Percentiles rank a stretch among this genome's conserved stretches.
These are phyloP conservation scores for Cryptococcus depauperatus DNA, from an alignment of 1,284 basidiomycete genomes.

Conservation along the genomic window DNA sequence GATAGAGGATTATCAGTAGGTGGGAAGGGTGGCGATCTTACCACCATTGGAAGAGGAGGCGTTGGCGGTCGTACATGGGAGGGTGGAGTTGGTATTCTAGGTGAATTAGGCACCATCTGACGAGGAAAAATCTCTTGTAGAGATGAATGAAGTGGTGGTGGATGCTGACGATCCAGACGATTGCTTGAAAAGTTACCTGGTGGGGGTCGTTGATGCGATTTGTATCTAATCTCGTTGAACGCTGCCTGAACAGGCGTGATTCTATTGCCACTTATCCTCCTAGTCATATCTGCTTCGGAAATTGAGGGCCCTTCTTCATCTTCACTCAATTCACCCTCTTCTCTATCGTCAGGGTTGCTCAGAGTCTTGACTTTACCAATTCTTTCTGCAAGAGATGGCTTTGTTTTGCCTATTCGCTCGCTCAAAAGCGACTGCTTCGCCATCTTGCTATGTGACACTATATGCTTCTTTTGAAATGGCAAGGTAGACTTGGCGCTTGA, in stretches of 20 bases:
- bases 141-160: not conserved
- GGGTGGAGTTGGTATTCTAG: not conserved
- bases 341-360: conserved; percentile 12
- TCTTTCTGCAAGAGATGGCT: not conserved
- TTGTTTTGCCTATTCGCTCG: not conserved
- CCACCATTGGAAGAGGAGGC: not conserved
- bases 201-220: not conserved
- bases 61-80: not conserved
- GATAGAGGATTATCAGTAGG: not conserved
- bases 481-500: too few relatives aligned
- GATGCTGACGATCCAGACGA: not conserved
- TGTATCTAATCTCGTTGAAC: not conserved
- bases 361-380: not conserved
- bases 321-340: conserved; percentile 31
- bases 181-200: too few relatives aligned
- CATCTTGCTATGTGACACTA: too few relatives aligned
- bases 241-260: not conserved
- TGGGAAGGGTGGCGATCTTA: not conserved
- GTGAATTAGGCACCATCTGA: not conserved
- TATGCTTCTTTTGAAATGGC: too few relatives aligned
- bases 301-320: conserved; percentile 13
- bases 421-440: not conserved
- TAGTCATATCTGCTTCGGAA: not conserved
- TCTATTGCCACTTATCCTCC: not conserved
- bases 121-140: not conserved